A percentile compares a stretch with the other conserved stretches of the same genome.
Evolutionary conservation across 371 early-diverging fungal genomes (phyloP).

Genomic region (Mortierella sp.): DNA sequence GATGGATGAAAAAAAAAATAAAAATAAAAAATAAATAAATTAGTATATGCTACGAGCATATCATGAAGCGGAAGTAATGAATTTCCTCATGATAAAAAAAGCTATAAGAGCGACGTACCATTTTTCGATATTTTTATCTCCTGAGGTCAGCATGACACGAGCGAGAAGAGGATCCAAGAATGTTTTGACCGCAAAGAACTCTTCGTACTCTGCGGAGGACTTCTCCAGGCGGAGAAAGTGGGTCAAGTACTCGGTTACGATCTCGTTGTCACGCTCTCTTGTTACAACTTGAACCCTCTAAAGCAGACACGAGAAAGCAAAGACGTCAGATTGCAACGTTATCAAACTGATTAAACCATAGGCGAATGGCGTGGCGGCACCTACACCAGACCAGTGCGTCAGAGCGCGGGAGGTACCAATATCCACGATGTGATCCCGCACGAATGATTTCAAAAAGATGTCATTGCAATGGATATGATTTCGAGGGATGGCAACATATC

Average conservation of each 20-base stretch:
- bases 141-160: slow-evolving; percentile 29
- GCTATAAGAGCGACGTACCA: slow-evolving; percentile 16
- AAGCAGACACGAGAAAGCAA: not conserved
- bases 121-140: slow-evolving; percentile 21
- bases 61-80: too few relatives aligned
- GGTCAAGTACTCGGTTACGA: slow-evolving; percentile 20
- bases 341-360: too few relatives aligned
- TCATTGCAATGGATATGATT: slow-evolving; percentile 14
- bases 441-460: not conserved
- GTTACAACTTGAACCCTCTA: slow-evolving; percentile 28
- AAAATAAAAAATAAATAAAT: too few relatives aligned
- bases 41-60: too few relatives aligned
- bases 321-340: too few relatives aligned
- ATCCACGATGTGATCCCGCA: slow-evolving; percentile 7
- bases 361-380: not conserved
- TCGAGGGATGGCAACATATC: slow-evolving; percentile 35
- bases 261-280: slow-evolving; percentile 12
- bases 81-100: not conserved
- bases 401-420: not conserved
- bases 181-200: slow-evolving; percentile 13
- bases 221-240: slow-evolving; percentile 24
- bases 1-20: too few relatives aligned
- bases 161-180: slow-evolving; percentile 26
- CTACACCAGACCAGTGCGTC: slow-evolving; percentile 22
- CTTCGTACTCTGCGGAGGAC: slow-evolving; percentile 12